Base-by-base conservation (phyloP, 78 protist genomes). In the Dictyostelium brefeldianum region DNA sequence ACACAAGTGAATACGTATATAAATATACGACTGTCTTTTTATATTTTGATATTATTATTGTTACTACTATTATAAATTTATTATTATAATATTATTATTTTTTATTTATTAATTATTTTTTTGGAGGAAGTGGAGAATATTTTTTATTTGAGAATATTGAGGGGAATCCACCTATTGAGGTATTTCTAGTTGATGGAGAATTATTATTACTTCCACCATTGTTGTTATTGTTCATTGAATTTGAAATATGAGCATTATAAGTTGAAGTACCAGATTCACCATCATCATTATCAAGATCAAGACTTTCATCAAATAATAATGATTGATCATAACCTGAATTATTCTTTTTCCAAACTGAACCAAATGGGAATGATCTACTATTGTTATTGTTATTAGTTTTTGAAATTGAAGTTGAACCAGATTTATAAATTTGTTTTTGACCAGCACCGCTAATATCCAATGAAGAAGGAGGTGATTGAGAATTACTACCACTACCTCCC, bases 391-490 rank as follows among this genome's bases (percentile, higher is more conserved):
- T 25, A 31, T 67, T 67, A 15, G 15, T 36, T 67, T 67, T 67
- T 31, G 75, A 67, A 67, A 67, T 31, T 67, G 75, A 27, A 31
- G 75, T 31, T 31, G 75, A 67, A 17, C 75, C 75, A 67, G 75
- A 67, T 67, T 31, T 67, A 31, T 15, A 67, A 20, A 67, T 67
- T 67, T 67, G 75, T 67, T 67, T 67, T 67, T 4, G 75, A 17
- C 14, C 31, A 14, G 27, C 31, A 4, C 43, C 15, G 15, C 47
- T 67, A 29, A 47, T 15, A 67, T 67, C 48, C 7, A 67, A 31
- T 27, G 75, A 67, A 5, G 75, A 41, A 29, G 75, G 75, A 14
- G 75, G 43, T 31, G 75, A 25, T 31, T 25, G 15, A 15, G 47
- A 14, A 5, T 22, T 31, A 51, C 56, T 51, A 36, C 43, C 43